These are phyloP conservation scores for Ogataea corticis DNA, from an alignment of 805 yeast species.

Conservation along the genomic window DNA sequence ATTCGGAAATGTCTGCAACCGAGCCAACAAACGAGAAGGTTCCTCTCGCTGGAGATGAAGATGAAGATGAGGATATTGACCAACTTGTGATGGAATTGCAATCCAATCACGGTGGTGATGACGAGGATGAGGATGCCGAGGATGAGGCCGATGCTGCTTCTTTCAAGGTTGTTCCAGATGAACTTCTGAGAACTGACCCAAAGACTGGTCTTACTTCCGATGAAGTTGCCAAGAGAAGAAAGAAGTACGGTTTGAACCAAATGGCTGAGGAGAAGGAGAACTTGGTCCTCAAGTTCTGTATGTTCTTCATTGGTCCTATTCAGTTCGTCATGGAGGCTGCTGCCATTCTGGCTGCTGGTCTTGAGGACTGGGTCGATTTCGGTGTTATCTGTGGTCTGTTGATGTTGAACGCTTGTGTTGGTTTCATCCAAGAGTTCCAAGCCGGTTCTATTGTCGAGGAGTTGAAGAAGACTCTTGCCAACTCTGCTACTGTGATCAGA, in stretches of 20 bases:
- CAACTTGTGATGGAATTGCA: conserved; percentile 78
- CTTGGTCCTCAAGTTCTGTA: conserved; percentile 72
- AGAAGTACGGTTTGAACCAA: conserved; percentile 87
- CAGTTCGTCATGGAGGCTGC: conserved; percentile 98
- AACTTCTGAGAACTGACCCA: conserved; percentile 80
- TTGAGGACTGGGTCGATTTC: conserved; percentile 98
- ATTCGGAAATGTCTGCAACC: conserved; percentile 21
- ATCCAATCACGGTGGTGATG: conserved; percentile 54
- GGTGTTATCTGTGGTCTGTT: conserved; percentile 93
- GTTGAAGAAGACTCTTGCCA: conserved; percentile 91
- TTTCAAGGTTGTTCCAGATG: conserved; percentile 83
- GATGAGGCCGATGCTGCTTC: conserved; percentile 53
- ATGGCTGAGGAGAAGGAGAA: conserved; percentile 89
- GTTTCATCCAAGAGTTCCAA: conserved; percentile 96
- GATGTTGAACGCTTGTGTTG: conserved; percentile 85
- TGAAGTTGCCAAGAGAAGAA: conserved; percentile 80
- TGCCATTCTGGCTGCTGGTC: conserved; percentile 92
- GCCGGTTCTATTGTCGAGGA: conserved; percentile 98
- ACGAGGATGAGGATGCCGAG: conserved; percentile 51
- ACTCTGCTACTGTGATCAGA: conserved; percentile 83
- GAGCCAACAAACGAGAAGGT: conserved; percentile 30
- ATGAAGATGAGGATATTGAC: conserved; percentile 68
- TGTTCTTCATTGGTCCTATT: conserved; percentile 93
- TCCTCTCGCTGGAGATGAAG: conserved; percentile 47
- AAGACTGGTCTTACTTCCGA: conserved; percentile 72